phyloP scores from a whole-genome alignment of 2,329 filamentous ascomycete genomes.

The Monosporascus sp. region DNA sequence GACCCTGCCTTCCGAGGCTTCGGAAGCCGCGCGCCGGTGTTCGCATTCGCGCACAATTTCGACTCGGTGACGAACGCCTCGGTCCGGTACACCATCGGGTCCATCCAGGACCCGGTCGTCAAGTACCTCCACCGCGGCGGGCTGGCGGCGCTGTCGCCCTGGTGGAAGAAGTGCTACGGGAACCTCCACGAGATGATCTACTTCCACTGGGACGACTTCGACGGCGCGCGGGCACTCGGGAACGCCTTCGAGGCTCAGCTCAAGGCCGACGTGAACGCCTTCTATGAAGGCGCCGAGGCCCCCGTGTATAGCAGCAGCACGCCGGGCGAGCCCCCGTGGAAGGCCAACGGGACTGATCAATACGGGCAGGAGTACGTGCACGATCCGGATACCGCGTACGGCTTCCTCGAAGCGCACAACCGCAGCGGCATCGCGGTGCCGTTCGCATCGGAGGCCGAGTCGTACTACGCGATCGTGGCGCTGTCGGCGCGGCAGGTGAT shows the following conservation, averaged over 20 bases:
- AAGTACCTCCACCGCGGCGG: conserved; percentile 65
- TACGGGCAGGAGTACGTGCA: conserved; percentile 17
- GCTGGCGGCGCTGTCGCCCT: conserved; percentile 61
- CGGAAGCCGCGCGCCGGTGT: conserved; percentile 65
- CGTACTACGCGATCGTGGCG: conserved; percentile 71
- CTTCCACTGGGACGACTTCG: conserved; percentile 66
- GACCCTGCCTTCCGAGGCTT: conserved; percentile 56
- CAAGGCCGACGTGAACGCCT: conserved; percentile 58
- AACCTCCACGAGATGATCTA: conserved; percentile 51
- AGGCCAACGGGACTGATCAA: conserved; percentile 18
- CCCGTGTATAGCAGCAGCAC: conserved; percentile 54
- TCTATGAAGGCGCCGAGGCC: conserved; percentile 39
- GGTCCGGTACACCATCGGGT: conserved; percentile 63
- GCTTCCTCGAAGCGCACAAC: conserved; percentile 35
- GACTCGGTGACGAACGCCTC: conserved; percentile 34
- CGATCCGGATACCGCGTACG: conserved; percentile 14
- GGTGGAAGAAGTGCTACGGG: conserved; percentile 66
- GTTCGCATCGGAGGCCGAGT: conserved; percentile 65
- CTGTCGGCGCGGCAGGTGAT: conserved; percentile 74
- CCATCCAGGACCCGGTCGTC: conserved; percentile 64
- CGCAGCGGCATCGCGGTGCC: conserved; percentile 51
- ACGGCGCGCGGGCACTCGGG: conserved; percentile 52
- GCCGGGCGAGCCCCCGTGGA: conserved; percentile 30
- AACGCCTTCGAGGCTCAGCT: conserved; percentile 61
- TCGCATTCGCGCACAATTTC: conserved; percentile 57